Base-by-base conservation (phyloP, 768 basidiomycete genomes). In the Hericium coralloides region DNA sequence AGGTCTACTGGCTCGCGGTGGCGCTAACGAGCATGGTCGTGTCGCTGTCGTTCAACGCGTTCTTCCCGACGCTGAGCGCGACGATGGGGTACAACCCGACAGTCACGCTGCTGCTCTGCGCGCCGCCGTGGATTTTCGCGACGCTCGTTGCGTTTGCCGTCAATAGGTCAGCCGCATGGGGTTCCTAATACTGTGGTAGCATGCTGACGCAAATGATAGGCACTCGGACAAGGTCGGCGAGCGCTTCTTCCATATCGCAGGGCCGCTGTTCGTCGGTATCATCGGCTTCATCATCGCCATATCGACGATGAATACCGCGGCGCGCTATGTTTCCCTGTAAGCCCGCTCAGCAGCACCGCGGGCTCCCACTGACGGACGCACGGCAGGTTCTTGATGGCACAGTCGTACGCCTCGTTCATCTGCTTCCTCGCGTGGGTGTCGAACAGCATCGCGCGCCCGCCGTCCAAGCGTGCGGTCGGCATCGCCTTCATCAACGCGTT, bases 381-480 rank as follows among this genome's bases (percentile, higher is more conserved):
- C 31, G 31, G 23, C 60, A 88, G 87, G 51, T 90, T 91, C 67
- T 69, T 91, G 45, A 84, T 88, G 81, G 83, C 86, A 3, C 82
- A 84, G 62, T 80, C 81, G 0, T 88, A 87, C 63, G 76, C 83
- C 1, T 87, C 79, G 3, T 88, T 87, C 68, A 79, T 90, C 59
- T 76, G 78, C 53, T 83, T 87, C 63, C 72, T 72, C 67, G 70
- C 76, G 4, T 78, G 77, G 80, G 70, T 80, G 56, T 75, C 74
- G 52, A 79, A 76, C 60, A 75, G 76, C 20, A 74, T 95, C 72
- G 82, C 89, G 26, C 80, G 81, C 17, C 87, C 92, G 26, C 79
- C 90, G 10, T 82, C 85, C 17, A 94, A 93, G 70, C 84, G 92
- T 4, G 87, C 92, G 2, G 85, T 92, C 18, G 85, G 85, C 7